Evolutionary conservation across 2,329 filamentous ascomycete genomes (phyloP).

Genomic region (Akanthomyces lecanii): DNA sequence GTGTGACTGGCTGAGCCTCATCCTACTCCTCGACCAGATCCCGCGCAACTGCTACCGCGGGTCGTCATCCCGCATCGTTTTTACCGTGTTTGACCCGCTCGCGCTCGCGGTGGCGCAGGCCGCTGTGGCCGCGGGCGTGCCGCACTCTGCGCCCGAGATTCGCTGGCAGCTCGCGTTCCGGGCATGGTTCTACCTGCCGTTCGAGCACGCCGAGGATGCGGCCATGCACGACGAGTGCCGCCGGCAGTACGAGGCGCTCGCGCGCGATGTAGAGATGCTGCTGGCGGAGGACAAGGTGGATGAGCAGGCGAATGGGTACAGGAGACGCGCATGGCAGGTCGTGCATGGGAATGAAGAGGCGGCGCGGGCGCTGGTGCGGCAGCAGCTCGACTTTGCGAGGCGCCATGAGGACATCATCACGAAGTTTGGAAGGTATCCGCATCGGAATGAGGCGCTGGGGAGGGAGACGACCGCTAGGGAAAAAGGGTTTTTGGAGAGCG

Average conservation of each 20-base stretch:
- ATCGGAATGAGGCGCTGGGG: slow-evolving; percentile 50
- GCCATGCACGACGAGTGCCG: slow-evolving; percentile 39
- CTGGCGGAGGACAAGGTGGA: slow-evolving; percentile 23
- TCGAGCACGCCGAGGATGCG: slow-evolving; percentile 55
- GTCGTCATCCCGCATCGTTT: slow-evolving; percentile 40
- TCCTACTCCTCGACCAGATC: slow-evolving; percentile 60
- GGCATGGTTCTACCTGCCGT: slow-evolving; percentile 56
- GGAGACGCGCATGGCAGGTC: slow-evolving; percentile 26
- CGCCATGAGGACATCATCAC: slow-evolving; percentile 48
- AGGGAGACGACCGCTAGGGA: slow-evolving; percentile 48
- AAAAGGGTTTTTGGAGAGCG: slow-evolving; percentile 43
- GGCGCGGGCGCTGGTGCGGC: slow-evolving; percentile 23
- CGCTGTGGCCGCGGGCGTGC: slow-evolving; percentile 32
- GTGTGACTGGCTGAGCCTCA: slow-evolving; percentile 43
- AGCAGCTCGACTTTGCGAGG: slow-evolving; percentile 33
- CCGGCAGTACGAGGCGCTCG: slow-evolving; percentile 29
- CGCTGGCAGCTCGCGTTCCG: slow-evolving; percentile 38
- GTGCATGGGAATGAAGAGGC: slow-evolving; percentile 26
- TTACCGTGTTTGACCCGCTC: slow-evolving; percentile 53
- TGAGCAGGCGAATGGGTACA: slow-evolving; percentile 22
- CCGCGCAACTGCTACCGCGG: slow-evolving; percentile 58
- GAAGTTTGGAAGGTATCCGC: slow-evolving; percentile 55
- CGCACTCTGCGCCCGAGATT: slow-evolving; percentile 24
- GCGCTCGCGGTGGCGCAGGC: slow-evolving; percentile 39
- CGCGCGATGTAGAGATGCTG: slow-evolving; percentile 31